Evolutionary conservation across 202 grass and related monocot genomes (phyloP), one percentile per base, ranked within the genome.

Genomic region (Dendrocalamus latiflorus): DNA sequence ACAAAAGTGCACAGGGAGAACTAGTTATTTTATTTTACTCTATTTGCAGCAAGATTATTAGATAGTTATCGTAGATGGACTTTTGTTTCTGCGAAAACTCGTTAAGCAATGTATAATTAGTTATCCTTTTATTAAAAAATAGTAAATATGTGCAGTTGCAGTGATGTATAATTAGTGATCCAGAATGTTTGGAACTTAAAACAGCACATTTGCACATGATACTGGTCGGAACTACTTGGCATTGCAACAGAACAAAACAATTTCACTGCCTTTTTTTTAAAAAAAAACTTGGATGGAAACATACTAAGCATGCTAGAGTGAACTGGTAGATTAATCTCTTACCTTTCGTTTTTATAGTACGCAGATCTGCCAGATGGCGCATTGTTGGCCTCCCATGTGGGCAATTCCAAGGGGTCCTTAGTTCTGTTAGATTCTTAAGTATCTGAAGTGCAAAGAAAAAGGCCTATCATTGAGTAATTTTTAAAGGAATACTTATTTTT

Each of bases 331-430:
- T 38, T 42, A 25, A 60, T 75, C 24, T 42, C 68, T 87, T 60
- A 90, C 85, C 86, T 89, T 92, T 56, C 26, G 65, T 87, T 56
- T 83, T 86, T 28, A 95, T 81, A 80, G 82, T 64, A 55, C 11
- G 76, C 73, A 98, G 85, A 87, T 95, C 95, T 85, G 66, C 95
- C 65, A 95, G 83, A 76, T 98, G 95, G 38, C 93, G 87, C 95
- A 98, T 95, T 38, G 95, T 95, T 83, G 95, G 95, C 89, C 95
- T 95, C 75, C 93, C 93, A 70, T 98, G 95, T n/a, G 93, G 95
- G 42, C 95, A 95, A 75, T 95, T 98, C 93, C 95, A 95, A 58
- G 89, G 93, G 70, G 91, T 91, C 80, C 85, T 93, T 49, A 98
- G 84, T 17, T 67, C 84, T 49, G 83, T 92, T 76, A 98, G 73